A percentile compares a stretch with the other conserved stretches of the same genome.
These are phyloP conservation scores for Melanogaster broomeanus DNA, from an alignment of 768 basidiomycete species.

Conservation along the genomic window DNA sequence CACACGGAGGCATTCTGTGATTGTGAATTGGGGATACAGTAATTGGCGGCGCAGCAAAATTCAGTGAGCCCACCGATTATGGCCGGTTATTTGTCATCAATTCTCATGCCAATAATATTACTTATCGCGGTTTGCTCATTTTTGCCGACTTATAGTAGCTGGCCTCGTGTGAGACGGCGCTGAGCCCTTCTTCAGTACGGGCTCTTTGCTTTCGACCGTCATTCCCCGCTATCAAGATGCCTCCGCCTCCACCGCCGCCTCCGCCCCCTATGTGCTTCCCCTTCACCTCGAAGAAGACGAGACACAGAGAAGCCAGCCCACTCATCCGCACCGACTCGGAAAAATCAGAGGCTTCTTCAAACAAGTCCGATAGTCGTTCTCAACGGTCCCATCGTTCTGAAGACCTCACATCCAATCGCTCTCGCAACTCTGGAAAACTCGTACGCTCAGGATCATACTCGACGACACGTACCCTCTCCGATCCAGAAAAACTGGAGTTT, in stretches of 20 bases:
- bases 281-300: slow-evolving; percentile 38
- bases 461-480: slow-evolving; percentile 40
- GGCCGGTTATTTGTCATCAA: slow-evolving; percentile 25
- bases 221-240: slow-evolving; percentile 38
- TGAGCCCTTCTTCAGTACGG: slow-evolving; percentile 17
- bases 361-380: slow-evolving; percentile 27
- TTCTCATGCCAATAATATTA: slow-evolving; percentile 11
- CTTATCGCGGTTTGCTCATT: slow-evolving; percentile 15
- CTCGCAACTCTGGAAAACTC: slow-evolving; percentile 27
- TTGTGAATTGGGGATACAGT: no score
- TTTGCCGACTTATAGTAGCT: slow-evolving; percentile 16
- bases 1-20: slow-evolving; percentile 11
- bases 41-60: slow-evolving; percentile 21
- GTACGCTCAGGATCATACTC: slow-evolving; percentile 47
- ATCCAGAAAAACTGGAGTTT: slow-evolving; percentile 53
- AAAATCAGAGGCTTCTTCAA: slow-evolving; percentile 48
- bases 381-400: slow-evolving; percentile 30
- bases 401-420: slow-evolving; percentile 19
- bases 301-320: slow-evolving; percentile 28
- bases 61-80: slow-evolving; percentile 11
- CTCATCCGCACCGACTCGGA: slow-evolving; percentile 38
- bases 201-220: slow-evolving; percentile 18
- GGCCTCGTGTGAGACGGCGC: slow-evolving; percentile 29
- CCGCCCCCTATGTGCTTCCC: slow-evolving; percentile 63
- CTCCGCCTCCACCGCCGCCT: slow-evolving; percentile 52